Evolutionary conservation across 1,139 yeast species (phyloP).

Genomic region (Scheffersomyces quercinus): DNA sequence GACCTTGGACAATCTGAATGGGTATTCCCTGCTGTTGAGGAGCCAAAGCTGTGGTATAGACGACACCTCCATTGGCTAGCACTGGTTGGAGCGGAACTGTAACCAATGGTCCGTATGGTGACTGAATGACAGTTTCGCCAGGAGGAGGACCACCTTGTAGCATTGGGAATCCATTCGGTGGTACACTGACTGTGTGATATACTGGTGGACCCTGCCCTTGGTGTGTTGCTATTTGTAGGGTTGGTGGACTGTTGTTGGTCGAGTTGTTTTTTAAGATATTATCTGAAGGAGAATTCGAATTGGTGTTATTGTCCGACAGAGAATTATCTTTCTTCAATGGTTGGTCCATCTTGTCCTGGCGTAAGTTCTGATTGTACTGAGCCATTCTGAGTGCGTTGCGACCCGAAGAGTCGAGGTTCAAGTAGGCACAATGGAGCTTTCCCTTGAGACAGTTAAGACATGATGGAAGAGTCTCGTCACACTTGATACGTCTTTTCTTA

Average conservation of each 20-base stretch:
- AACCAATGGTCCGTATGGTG: conserved; percentile 40
- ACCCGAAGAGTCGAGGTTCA: conserved; percentile 51
- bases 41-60: conserved; percentile 16
- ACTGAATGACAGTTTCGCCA: conserved; percentile 24
- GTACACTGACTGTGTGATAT: conserved; percentile 1
- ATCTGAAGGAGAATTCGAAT: conserved; percentile 4
- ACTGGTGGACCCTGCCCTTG: conserved; percentile 8
- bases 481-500: conserved; percentile 64
- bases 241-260: conserved; percentile 7
- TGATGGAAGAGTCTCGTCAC: conserved; percentile 64
- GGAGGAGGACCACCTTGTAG: conserved; percentile 7
- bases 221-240: conserved; percentile 4
- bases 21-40: conserved; percentile 8
- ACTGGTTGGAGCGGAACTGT: conserved; percentile 37
- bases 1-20: conserved; percentile 1
- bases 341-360: conserved; percentile 29
- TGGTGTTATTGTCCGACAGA: conserved; percentile 1
- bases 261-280: background rate
- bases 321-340: background rate
- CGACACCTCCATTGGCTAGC: conserved; percentile 18
- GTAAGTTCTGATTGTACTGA: conserved; percentile 46
- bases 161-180: conserved; percentile 1
- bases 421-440: conserved; percentile 55
- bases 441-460: conserved; percentile 64
- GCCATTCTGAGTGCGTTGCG: conserved; percentile 54